Evolutionary conservation across 192 early-diverging fungal genomes (phyloP).

Genomic region (Backusella tuberculispora): DNA sequence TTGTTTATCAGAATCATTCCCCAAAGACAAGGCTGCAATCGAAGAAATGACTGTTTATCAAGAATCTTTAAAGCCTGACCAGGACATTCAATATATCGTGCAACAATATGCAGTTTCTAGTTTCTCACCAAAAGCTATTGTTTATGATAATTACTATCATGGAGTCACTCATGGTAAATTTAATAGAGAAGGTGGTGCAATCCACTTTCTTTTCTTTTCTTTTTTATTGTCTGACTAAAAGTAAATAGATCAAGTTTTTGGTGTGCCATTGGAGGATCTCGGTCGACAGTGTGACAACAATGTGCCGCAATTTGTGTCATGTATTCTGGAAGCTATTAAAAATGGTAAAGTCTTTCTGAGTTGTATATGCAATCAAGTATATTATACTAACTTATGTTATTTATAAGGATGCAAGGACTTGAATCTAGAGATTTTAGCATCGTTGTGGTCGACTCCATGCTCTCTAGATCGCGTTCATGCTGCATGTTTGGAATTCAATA

Average conservation of each 20-base stretch:
- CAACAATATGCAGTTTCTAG: constrained; percentile 73
- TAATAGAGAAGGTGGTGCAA: background rate
- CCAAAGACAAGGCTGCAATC: constrained; percentile 58
- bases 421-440: constrained; percentile 19
- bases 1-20: constrained; percentile 50
- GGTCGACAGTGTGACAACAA: constrained; percentile 59
- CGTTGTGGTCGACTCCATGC: constrained; percentile 65
- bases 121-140: constrained; percentile 70
- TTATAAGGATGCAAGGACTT: constrained; percentile 3
- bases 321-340: constrained; percentile 61
- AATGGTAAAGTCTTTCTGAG: constrained; percentile 41
- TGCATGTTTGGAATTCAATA: constrained; percentile 67
- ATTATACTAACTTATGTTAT: background rate
- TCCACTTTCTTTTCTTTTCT: background rate
- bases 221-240: background rate
- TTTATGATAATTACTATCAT: constrained; percentile 71
- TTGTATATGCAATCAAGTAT: background rate
- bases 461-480: constrained; percentile 63
- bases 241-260: constrained; percentile 72
- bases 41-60: constrained; percentile 60
- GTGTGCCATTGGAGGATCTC: constrained; percentile 72
- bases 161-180: constrained; percentile 62
- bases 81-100: constrained; percentile 78
- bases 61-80: constrained; percentile 76
- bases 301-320: constrained; percentile 65